Base-by-base conservation (phyloP, 2,329 filamentous ascomycete genomes). In the Pseudogymnoascus sp. region DNA sequence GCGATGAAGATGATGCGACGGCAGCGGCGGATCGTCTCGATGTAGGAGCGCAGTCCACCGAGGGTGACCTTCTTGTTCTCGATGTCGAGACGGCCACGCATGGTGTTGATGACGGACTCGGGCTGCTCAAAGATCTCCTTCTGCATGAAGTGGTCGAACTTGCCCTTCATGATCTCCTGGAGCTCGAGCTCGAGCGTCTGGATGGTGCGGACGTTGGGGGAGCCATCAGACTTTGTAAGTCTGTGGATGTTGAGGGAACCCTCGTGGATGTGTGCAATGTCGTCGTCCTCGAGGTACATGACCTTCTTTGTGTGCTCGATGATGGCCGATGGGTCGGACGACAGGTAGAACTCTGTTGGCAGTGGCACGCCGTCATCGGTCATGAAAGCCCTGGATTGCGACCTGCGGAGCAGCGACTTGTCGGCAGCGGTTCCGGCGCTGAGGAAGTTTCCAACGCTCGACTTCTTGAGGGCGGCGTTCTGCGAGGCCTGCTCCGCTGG, bases 101-200 rank as follows among this genome's bases (percentile, higher is more conserved):
- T 99, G 68, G 94, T 97, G 84, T 99, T 99, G 80, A 99, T 87
- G 64, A 99, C 91, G 12, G 94, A 99, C 79, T 99, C 94, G 72
- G 94, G 94, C 81, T 99, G 94, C 83, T 99, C 94, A 76, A 99
- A 99, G 72, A 99, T 99, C 77, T 99, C 94, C 86, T 99, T 99
- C 77, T 99, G 94, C 94, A 99, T 99, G 83, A 97, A 99, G 81
- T 99, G 94, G 76, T 99, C 94, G 78, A 97, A 99, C 75, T 94
- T 95, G 77, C 94, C 94, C 88, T 99, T 99, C 94, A 99, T 99
- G 78, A 99, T 99, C 81, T 99, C 92, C 81, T 99, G 94, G 66
- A 99, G 88, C 82, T 99, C 91, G 58, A 99, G 89, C 82, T 99
- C 94, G 61, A 99, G 85, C 61, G 94, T 99, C 83, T 99, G 94